phyloP scores from a whole-genome alignment of 2,329 filamentous ascomycete genomes.

The Trichoderma sp. region DNA sequence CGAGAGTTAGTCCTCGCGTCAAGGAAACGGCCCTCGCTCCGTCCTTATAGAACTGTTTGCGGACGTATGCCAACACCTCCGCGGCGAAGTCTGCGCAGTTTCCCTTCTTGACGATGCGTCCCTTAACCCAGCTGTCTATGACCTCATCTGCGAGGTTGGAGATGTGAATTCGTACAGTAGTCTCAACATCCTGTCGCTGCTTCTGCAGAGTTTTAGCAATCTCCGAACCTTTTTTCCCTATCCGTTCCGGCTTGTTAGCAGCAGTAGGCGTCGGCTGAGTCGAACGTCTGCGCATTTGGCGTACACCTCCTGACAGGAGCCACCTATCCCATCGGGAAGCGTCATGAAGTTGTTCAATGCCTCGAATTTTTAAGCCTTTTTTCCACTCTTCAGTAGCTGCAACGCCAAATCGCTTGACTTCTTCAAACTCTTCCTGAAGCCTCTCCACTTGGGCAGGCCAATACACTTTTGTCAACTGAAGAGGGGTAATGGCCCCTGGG shows the following conservation, averaged over 20 bases:
- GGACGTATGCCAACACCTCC: conserved; percentile 66
- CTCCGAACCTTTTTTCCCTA: conserved; percentile 39
- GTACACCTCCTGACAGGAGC: conserved; percentile 49
- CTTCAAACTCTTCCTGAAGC: conserved; percentile 60
- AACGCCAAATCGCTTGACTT: conserved; percentile 63
- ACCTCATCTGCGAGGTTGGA: conserved; percentile 67
- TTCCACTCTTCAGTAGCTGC: conserved; percentile 74
- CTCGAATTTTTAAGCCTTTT: conserved; percentile 67
- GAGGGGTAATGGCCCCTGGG: conserved; percentile 40
- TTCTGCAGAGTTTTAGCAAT: not conserved
- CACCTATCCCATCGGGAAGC: conserved; percentile 74
- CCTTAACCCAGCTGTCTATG: conserved; percentile 65
- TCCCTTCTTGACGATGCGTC: conserved; percentile 61
- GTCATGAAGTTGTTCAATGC: conserved; percentile 59
- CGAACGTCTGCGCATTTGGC: conserved; percentile 35
- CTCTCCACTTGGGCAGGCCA: conserved; percentile 60
- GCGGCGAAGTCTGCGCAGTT: conserved; percentile 68
- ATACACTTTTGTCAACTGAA: conserved; percentile 64
- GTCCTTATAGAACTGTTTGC: conserved; percentile 63
- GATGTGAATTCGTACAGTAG: conserved; percentile 63
- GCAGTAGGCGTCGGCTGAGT: not conserved
- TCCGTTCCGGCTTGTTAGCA: conserved; percentile 54
- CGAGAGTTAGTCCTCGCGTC: conserved; percentile 65
- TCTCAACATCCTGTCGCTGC: conserved; percentile 70
- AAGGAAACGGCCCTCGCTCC: conserved; percentile 49